Conservation (phyloP, 192 early-diverging fungal genomes). For the Gryganskiella cystojenkinii region DNA sequence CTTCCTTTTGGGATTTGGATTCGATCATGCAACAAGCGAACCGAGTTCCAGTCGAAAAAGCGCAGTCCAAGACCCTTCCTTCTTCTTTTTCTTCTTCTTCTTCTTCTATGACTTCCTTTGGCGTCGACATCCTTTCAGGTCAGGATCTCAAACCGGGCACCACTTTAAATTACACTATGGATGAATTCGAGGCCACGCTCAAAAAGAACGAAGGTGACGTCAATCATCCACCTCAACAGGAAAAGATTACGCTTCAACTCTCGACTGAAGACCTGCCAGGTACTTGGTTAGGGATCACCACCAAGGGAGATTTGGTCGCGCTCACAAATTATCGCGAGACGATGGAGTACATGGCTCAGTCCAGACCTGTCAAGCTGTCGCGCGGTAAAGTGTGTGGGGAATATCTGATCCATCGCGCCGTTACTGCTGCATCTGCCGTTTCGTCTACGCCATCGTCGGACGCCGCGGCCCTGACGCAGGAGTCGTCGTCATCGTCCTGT, state of each 20-base stretch:
- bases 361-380: constrained; percentile 18
- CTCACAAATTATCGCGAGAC: constrained; percentile 61
- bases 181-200: constrained; percentile 11
- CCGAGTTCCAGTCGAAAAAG: too few species aligned
- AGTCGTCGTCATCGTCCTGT: neutral
- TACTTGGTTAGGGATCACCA: constrained; percentile 62
- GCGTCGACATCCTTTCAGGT: constrained; percentile 53
- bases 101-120: too few species aligned
- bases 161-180: constrained; percentile 21
- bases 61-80: too few species aligned
- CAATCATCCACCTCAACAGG: neutral
- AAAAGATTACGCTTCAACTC: constrained; percentile 3
- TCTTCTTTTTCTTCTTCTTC: too few species aligned
- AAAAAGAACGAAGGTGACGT: too few species aligned
- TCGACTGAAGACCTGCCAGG: constrained; percentile 43
- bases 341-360: constrained; percentile 6
- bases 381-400: constrained; percentile 55
- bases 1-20: constrained; percentile 55
- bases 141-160: constrained; percentile 48
- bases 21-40: constrained; percentile 18
- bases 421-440: too few species aligned
- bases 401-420: constrained; percentile 26
- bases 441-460: too few species aligned
- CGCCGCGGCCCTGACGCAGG: neutral
- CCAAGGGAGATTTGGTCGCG: constrained; percentile 55